These are phyloP conservation scores for Aphanocladium album DNA, from an alignment of 2,329 filamentous ascomycete species.

Conservation along the genomic window DNA sequence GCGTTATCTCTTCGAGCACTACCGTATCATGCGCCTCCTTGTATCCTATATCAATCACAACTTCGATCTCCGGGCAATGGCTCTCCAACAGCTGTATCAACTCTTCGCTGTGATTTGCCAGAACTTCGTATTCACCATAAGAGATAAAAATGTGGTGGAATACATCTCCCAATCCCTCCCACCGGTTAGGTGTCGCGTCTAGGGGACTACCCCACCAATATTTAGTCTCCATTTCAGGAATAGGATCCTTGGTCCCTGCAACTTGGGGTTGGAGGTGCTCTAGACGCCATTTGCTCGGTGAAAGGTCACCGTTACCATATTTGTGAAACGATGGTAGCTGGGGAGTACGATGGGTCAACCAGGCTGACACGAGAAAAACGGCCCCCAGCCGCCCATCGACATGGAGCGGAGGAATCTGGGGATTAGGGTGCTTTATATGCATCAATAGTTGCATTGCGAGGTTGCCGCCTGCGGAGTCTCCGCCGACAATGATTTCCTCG, in stretches of 20 bases:
- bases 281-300: neutral
- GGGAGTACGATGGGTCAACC: constrained; percentile 17
- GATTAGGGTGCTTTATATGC: constrained; percentile 25
- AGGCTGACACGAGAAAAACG: constrained; percentile 25
- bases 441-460: constrained; percentile 24
- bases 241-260: constrained; percentile 15
- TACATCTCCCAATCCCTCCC: constrained; percentile 10
- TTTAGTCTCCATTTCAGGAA: neutral
- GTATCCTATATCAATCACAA: neutral
- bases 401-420: constrained; percentile 14
- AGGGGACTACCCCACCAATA: constrained; percentile 1
- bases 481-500: neutral
- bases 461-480: constrained; percentile 30
- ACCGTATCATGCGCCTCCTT: constrained; percentile 11
- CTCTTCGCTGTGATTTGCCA: neutral
- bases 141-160: neutral
- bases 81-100: constrained; percentile 5
- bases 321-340: constrained; percentile 9
- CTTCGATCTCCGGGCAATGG: neutral
- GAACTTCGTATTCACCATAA: constrained; percentile 1
- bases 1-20: constrained; percentile 8
- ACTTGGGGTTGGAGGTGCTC: constrained; percentile 10
- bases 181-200: constrained; percentile 1
- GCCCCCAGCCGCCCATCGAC: constrained; percentile 21
- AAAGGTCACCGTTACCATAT: neutral